Evolutionary conservation across 139 green algal species (phyloP).

Genomic region (Coelastrella sp.): DNA sequence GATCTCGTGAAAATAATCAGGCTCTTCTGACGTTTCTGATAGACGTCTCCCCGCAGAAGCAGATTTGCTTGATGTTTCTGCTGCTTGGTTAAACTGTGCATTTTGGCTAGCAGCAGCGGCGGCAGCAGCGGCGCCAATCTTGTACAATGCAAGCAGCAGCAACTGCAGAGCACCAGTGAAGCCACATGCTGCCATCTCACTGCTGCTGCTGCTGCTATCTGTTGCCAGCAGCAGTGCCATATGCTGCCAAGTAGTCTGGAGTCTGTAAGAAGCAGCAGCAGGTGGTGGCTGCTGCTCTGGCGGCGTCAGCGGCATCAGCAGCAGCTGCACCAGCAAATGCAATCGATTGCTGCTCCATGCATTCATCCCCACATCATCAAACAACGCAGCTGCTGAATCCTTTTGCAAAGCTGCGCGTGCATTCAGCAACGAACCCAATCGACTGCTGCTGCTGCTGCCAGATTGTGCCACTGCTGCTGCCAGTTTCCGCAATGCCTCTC

Average conservation of each 20-base stretch:
- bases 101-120: background rate
- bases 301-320: background rate
- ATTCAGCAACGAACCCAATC: background rate
- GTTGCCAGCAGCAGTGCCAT: background rate
- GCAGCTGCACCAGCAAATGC: background rate
- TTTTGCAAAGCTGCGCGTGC: background rate
- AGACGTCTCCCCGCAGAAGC: background rate
- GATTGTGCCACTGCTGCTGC: background rate
- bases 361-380: background rate
- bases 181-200: too few species aligned
- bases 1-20: slow-evolving; percentile 26
- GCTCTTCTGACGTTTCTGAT: background rate
- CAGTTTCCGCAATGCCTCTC: background rate
- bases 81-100: background rate
- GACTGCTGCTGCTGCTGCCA: background rate
- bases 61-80: background rate
- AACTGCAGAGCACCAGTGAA: background rate
- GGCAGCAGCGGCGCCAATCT: background rate
- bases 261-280: background rate
- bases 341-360: background rate
- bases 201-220: background rate
- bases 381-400: background rate
- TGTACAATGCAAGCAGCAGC: background rate
- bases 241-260: background rate
- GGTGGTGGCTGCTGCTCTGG: background rate